These are phyloP conservation scores for Ceratocystis ficicola DNA, from an alignment of 2,329 filamentous ascomycete genomes.

Conservation along the genomic window DNA sequence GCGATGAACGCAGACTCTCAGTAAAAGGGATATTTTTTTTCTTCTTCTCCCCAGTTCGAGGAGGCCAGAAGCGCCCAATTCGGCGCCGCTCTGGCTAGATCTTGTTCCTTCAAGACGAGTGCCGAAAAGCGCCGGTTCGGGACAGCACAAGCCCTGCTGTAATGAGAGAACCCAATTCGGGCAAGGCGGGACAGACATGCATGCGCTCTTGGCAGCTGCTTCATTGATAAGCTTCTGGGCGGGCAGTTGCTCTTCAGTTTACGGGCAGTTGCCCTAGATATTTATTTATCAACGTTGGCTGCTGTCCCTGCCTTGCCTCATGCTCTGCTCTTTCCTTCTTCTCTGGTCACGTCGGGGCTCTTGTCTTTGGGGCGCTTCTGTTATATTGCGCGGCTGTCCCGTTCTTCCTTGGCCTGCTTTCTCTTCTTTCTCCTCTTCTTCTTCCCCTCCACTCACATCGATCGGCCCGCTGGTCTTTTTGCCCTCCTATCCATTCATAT, in stretches of 20 bases:
- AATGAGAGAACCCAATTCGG: not conserved
- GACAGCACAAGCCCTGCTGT: not conserved
- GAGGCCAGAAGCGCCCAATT: not conserved
- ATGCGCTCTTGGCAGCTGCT: not conserved
- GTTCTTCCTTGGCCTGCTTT: not conserved
- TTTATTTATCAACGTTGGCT: constrained; percentile 1
- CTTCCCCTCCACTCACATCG: not conserved
- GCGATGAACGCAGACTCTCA: not conserved
- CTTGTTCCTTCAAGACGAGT: not conserved
- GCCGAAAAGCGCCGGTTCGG: not conserved
- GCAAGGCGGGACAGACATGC: not conserved
- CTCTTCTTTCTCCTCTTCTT: not conserved
- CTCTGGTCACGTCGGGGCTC: not conserved
- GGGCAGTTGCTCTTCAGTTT: not conserved
- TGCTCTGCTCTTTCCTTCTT: not conserved
- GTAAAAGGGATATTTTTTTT: not conserved
- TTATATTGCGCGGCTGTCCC: not conserved
- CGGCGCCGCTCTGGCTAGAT: not conserved
- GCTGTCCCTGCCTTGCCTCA: not conserved
- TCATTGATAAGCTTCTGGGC: not conserved
- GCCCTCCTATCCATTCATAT: not conserved
- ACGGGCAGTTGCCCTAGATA: not conserved
- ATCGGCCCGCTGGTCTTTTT: not conserved
- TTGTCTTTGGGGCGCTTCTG: not conserved
- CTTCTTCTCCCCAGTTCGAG: too few relatives aligned